Percentiles rank a stretch among this genome's conserved stretches.
These are phyloP conservation scores for Carex pumila DNA, from an alignment of 176 grass and related monocot genomes.

Conservation along the genomic window DNA sequence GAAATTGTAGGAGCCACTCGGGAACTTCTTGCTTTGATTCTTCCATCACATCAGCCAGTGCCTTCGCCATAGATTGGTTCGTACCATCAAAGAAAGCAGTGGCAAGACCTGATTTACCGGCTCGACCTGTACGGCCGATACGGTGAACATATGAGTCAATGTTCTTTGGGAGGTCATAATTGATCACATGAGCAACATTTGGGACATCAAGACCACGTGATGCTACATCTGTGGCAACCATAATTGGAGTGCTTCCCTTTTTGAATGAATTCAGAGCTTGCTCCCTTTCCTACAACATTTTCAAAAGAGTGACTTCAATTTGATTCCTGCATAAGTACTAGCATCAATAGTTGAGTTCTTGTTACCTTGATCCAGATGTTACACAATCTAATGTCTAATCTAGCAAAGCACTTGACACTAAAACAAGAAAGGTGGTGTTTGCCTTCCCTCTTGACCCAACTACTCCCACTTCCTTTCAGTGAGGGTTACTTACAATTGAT, in stretches of 20 bases:
- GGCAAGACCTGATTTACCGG: slow-evolving; percentile 61
- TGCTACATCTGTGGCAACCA: slow-evolving; percentile 83
- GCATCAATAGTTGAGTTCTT: background rate
- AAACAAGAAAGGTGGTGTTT: background rate
- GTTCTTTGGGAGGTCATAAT: slow-evolving; percentile 73
- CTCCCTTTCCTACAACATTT: slow-evolving; percentile 58
- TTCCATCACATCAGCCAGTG: slow-evolving; percentile 45
- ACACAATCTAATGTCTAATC: background rate
- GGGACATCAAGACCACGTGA: slow-evolving; percentile 66
- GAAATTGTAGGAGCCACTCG: slow-evolving; percentile 43
- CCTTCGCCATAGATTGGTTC: slow-evolving; percentile 45
- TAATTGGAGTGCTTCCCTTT: slow-evolving; percentile 45
- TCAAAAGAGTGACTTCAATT: background rate
- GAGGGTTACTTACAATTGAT: background rate
- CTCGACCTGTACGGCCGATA: slow-evolving; percentile 81
- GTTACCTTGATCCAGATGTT: background rate
- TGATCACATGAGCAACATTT: slow-evolving; percentile 74
- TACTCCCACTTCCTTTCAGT: background rate
- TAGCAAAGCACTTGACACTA: background rate
- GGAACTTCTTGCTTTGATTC: slow-evolving; percentile 62
- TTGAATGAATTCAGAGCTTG: slow-evolving; percentile 63
- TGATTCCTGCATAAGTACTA: background rate
- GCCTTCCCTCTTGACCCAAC: too few relatives aligned
- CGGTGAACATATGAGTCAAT: slow-evolving; percentile 74
- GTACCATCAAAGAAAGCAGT: slow-evolving; percentile 62